Conservation (phyloP, 805 yeast species). For the Blastobotrys parvus region DNA sequence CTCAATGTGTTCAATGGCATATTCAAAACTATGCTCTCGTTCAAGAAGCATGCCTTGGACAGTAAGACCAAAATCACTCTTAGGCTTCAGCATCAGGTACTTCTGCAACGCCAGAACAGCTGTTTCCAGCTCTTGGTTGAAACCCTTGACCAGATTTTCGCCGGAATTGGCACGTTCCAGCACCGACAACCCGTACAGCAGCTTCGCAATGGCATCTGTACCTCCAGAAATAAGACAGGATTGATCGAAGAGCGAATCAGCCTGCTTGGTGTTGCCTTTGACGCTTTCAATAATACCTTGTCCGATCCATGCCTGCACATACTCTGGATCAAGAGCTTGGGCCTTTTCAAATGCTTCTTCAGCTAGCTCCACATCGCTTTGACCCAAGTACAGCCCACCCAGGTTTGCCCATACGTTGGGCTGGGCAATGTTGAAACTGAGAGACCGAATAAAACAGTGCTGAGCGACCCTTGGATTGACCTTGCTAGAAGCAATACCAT, state of each 20-base stretch:
- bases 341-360: conserved; percentile 62
- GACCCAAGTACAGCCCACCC: conserved; percentile 64
- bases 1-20: conserved; percentile 42
- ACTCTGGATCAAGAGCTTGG: conserved; percentile 74
- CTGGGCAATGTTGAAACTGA: conserved; percentile 59
- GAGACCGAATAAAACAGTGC: conserved; percentile 85
- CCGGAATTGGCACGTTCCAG: conserved; percentile 35
- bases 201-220: conserved; percentile 54
- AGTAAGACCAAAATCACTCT: conserved; percentile 20
- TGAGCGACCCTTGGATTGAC: conserved; percentile 70
- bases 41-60: conserved; percentile 39
- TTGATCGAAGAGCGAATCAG: conserved; percentile 61
- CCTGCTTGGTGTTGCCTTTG: conserved; percentile 33
- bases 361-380: conserved; percentile 66
- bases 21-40: conserved; percentile 53
- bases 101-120: conserved; percentile 37
- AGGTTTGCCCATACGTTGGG: conserved; percentile 71
- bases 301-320: conserved; percentile 75
- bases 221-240: conserved; percentile 75
- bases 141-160: conserved; percentile 1
- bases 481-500: conserved; percentile 67
- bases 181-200: conserved; percentile 59
- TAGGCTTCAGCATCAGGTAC: conserved; percentile 41
- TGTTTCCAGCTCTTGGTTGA: conserved; percentile 14
- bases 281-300: conserved; percentile 49